Base-by-base conservation (phyloP, 2,329 filamentous ascomycete genomes). In the Sphaerulina populicola region DNA sequence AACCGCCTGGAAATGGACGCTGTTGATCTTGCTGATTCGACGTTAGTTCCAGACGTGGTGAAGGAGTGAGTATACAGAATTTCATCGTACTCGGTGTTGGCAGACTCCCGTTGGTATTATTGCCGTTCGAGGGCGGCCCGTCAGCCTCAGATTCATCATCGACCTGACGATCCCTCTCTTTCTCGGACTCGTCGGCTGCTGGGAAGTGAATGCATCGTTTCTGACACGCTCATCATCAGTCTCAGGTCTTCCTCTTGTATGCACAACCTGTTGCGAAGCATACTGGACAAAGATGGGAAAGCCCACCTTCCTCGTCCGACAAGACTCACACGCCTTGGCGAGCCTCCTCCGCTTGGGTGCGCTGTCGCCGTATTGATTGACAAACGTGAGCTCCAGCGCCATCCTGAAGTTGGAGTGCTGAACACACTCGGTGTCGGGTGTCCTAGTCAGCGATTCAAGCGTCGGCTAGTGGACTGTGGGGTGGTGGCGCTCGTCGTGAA, bases 171-270 rank as follows among this genome's bases (percentile, higher is more conserved):
- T 45, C 36, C 45, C 44, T 21, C 39, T 29, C 42, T 47, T 49
- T 41, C 9, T 46, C 51, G 11, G 41, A 15, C 14, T 53, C 44
- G 14, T 57, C 56, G 4, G 51, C 27, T 9, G 41, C 56, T 5
- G 56, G 59, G 21, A 61, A 62, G 44, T 67, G 64, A 18, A 62
- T 52, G 51, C 64, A 67, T 48, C 64, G 57, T 64, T 67, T 67
- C 64, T 67, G 48, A 41, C 18, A 41, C 8, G 18, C 18, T 33
- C 46, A 41, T 42, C 38, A 49, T 46, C 53, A 35, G 31, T 10
- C 31, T 18, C 18, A 18, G 18, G 18, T n/a, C n/a, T n/a, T n/a
- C n/a, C n/a, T n/a, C n/a, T n/a, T n/a, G n/a, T 18, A 18, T 18
- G 18, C 31, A 9, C 10, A 4, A 35, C n/a, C n/a, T n/a, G 23